phyloP scores from a whole-genome alignment of 1,284 basidiomycete species.

The Ceratobasidium sp. region DNA sequence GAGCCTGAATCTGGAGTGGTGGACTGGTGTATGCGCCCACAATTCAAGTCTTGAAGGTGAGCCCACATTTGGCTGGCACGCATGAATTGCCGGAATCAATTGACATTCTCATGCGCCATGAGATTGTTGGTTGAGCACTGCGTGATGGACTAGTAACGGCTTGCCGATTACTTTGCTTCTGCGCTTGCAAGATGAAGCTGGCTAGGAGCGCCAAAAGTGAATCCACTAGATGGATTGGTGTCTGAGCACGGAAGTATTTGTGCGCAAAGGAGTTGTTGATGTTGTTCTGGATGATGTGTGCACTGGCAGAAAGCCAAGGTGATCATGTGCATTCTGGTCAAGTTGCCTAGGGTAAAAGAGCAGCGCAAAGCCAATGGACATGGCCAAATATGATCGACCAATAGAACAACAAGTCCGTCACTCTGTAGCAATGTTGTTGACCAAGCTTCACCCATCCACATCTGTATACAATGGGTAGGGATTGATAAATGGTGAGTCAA shows the following conservation, averaged over 20 bases:
- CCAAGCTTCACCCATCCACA: neutral
- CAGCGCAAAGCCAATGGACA: neutral
- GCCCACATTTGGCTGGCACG: neutral
- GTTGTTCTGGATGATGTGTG: neutral
- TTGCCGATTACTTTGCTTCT: neutral
- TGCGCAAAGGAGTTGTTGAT: neutral
- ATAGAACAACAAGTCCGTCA: neutral
- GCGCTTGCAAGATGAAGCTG: neutral
- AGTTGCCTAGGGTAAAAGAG: neutral
- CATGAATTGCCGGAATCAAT: conserved; percentile 1
- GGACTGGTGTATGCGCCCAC: neutral
- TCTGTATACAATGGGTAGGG: neutral
- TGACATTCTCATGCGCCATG: neutral
- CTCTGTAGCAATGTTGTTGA: neutral
- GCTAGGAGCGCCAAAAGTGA: neutral
- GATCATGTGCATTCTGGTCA: neutral
- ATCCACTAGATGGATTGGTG: neutral
- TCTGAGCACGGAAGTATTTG: conserved; percentile 1
- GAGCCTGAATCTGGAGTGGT: neutral
- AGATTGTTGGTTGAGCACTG: neutral
- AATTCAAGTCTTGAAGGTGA: neutral
- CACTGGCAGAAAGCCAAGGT: neutral
- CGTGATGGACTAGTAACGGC: neutral
- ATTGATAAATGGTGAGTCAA: neutral
- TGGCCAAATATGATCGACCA: neutral